Conservation (phyloP, 176 grass and related monocot species). For the Cenchrus americanus region DNA sequence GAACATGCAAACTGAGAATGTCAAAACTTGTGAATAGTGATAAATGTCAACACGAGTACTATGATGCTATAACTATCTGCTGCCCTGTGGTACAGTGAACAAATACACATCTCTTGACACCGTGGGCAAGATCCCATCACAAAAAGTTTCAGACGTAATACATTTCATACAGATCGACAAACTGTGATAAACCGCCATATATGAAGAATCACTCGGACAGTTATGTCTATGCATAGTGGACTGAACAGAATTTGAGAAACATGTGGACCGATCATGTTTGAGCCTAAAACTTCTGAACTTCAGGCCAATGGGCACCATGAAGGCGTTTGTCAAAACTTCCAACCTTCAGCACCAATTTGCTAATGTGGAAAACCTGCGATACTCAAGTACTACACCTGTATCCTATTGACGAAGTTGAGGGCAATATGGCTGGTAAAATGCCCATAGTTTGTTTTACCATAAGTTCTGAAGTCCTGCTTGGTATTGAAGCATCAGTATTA, state of each 20-base stretch:
- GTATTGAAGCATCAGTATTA: constrained; percentile 34
- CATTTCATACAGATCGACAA: not conserved
- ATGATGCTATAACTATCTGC: not conserved
- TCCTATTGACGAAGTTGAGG: not conserved
- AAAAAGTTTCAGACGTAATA: not conserved
- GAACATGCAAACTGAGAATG: no score
- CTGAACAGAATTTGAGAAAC: constrained; percentile 24
- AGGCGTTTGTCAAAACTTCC: not conserved
- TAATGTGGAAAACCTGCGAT: not conserved
- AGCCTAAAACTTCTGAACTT: constrained; percentile 14
- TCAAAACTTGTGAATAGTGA: not conserved
- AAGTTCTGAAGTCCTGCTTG: not conserved
- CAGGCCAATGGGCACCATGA: not conserved
- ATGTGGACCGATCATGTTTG: not conserved
- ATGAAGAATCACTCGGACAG: constrained; percentile 6
- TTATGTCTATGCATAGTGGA: not conserved
- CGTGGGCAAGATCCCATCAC: not conserved
- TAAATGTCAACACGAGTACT: not conserved
- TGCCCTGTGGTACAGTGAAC: constrained; percentile 11
- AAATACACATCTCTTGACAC: not conserved
- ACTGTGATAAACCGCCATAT: not conserved
- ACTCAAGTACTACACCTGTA: not conserved
- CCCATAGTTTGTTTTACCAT: constrained; percentile 6
- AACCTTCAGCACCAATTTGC: constrained; percentile 20
- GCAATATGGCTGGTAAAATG: constrained; percentile 19